These are phyloP conservation scores for Curvularia verruculosa DNA, from an alignment of 2,329 filamentous ascomycete genomes.

Conservation along the genomic window DNA sequence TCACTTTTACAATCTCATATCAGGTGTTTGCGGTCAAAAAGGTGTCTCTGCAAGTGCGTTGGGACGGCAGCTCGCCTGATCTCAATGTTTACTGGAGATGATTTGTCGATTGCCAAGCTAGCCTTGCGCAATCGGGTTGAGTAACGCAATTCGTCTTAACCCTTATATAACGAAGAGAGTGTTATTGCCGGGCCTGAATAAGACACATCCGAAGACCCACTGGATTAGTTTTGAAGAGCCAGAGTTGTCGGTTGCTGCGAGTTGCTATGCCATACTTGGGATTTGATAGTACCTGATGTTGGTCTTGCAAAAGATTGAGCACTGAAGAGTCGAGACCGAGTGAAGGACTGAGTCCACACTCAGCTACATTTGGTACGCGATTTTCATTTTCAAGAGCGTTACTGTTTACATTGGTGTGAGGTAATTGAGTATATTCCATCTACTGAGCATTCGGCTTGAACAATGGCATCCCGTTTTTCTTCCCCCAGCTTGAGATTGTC, in stretches of 20 bases:
- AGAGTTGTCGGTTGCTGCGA: not conserved
- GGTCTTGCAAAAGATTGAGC: not conserved
- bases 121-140: not conserved
- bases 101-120: not conserved
- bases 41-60: not conserved
- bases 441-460: constrained; percentile 38
- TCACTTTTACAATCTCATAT: too few species aligned
- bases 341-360: not conserved
- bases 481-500: constrained; percentile 64
- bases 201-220: not conserved
- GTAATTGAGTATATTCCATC: not conserved
- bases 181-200: not conserved
- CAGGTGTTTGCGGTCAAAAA: too few species aligned
- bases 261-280: not conserved
- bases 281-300: not conserved
- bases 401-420: not conserved
- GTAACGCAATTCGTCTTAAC: not conserved
- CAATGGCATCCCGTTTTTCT: constrained; percentile 57
- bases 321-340: not conserved
- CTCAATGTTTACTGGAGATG: not conserved
- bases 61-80: not conserved
- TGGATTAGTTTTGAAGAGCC: not conserved
- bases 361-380: not conserved
- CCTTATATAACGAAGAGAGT: not conserved
- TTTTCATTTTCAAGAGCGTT: not conserved